phyloP scores from a whole-genome alignment of 2,329 filamentous ascomycete species.

The Aspergillus bombycis region DNA sequence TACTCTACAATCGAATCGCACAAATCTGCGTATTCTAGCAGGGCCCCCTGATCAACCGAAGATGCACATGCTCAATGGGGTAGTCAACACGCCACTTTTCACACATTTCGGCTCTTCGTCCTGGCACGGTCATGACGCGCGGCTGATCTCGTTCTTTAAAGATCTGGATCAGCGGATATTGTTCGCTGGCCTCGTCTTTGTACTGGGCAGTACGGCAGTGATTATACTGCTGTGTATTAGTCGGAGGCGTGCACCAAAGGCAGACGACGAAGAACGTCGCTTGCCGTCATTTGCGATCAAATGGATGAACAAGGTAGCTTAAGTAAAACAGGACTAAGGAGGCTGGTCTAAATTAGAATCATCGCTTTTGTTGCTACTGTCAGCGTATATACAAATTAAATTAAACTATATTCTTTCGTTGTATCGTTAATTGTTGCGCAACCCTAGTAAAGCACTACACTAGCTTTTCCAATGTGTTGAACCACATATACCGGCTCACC shows the following conservation, averaged over 20 bases:
- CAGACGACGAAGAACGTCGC: not conserved
- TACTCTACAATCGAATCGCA: slow-evolving; percentile 37
- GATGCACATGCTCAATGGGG: slow-evolving; percentile 45
- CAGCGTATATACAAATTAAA: not conserved
- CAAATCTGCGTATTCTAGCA: slow-evolving; percentile 40
- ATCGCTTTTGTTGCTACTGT: not conserved
- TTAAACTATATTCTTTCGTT: not conserved
- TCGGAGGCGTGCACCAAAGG: not conserved
- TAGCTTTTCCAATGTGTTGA: slow-evolving; percentile 32
- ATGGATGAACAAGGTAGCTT: not conserved
- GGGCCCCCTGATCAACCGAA: slow-evolving; percentile 31
- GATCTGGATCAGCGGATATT: not conserved
- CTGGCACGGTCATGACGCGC: slow-evolving; percentile 46
- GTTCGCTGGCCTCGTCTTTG: not conserved
- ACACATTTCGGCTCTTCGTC: slow-evolving; percentile 48
- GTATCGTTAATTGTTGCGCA: not conserved
- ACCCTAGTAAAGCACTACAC: not conserved
- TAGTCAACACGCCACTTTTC: slow-evolving; percentile 45
- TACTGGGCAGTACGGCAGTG: not conserved
- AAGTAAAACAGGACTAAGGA: too few species aligned
- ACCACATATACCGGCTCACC: slow-evolving; percentile 47
- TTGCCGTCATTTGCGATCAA: not conserved
- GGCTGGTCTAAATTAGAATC: not conserved
- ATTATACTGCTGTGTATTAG: not conserved
- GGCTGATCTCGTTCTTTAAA: slow-evolving; percentile 17